Evolutionary conservation across 1,284 basidiomycete species (phyloP).

Genomic region (Papiliotrema nemorosa): DNA sequence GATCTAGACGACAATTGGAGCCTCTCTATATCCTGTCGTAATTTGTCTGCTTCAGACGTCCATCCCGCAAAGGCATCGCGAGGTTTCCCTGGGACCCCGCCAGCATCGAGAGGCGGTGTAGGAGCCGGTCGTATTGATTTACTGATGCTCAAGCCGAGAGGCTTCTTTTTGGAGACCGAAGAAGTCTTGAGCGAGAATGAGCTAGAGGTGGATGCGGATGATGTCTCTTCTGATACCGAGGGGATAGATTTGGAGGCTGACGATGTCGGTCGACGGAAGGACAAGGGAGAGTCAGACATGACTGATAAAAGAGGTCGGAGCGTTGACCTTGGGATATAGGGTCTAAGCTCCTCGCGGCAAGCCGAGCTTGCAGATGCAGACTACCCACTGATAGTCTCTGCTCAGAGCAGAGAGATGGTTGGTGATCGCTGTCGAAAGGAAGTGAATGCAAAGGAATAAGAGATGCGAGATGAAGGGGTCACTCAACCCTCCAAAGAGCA

Average conservation of each 20-base stretch:
- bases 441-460: too few species aligned
- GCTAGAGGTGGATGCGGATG: slow-evolving; percentile 2
- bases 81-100: slow-evolving; percentile 9
- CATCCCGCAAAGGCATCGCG: slow-evolving; percentile 13
- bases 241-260: slow-evolving; percentile 18
- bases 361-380: too few species aligned
- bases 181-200: slow-evolving; percentile 31
- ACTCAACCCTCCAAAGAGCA: too few species aligned
- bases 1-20: slow-evolving; percentile 63
- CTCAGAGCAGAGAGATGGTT: too few species aligned
- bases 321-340: too few species aligned
- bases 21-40: slow-evolving; percentile 45
- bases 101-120: not conserved
- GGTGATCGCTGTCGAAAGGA: too few species aligned
- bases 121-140: slow-evolving; percentile 33
- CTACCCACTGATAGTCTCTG: too few species aligned
- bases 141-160: slow-evolving; percentile 43
- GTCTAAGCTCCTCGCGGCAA: too few species aligned
- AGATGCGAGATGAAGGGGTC: too few species aligned
- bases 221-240: slow-evolving; percentile 3
- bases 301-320: too few species aligned
- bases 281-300: slow-evolving; percentile 10
- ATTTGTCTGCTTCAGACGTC: slow-evolving; percentile 50
- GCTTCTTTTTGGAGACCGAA: slow-evolving; percentile 46
- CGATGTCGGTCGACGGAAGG: not conserved